A percentile compares a stretch with the other conserved stretches of the same genome.
Conservation (phyloP, 192 early-diverging fungal genomes). For the Dimargaris verticillata region DNA sequence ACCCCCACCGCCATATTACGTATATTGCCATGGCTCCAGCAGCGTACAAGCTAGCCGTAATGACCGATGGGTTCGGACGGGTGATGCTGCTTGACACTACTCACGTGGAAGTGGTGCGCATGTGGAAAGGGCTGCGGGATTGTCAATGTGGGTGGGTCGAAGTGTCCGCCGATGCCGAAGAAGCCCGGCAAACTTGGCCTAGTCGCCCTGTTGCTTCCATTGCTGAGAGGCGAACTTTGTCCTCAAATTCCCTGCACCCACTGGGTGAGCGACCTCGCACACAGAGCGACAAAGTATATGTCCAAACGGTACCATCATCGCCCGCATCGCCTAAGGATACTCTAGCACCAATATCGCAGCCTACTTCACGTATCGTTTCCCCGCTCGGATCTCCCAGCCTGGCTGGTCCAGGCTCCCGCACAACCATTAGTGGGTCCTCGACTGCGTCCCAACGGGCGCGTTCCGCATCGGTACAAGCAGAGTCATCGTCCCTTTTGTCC, state of each 20-base stretch:
- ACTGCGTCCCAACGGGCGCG: background rate
- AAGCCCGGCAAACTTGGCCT: background rate
- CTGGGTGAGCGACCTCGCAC: background rate
- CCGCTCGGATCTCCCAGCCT: background rate
- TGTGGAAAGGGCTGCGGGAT: slow-evolving; percentile 57
- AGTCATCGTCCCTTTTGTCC: background rate
- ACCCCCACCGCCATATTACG: slow-evolving; percentile 33
- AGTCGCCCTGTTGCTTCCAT: no score
- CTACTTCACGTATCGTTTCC: background rate
- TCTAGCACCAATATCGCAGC: background rate
- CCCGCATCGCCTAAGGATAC: background rate
- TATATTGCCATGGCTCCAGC: slow-evolving; percentile 33
- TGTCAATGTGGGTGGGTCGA: slow-evolving; percentile 57
- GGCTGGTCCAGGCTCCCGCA: background rate
- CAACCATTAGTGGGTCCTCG: background rate
- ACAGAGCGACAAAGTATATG: no score
- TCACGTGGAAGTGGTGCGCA: slow-evolving; percentile 42
- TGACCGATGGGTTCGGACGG: slow-evolving; percentile 48
- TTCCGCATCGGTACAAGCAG: background rate
- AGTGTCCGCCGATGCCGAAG: slow-evolving; percentile 18
- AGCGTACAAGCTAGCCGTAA: slow-evolving; percentile 30
- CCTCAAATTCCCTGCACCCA: background rate
- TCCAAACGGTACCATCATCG: background rate
- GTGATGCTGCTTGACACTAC: slow-evolving; percentile 47
- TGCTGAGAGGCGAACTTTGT: no score